These are phyloP conservation scores for Datisca glomerata DNA, from an alignment of 306 rosid genomes.

Conservation along the genomic window DNA sequence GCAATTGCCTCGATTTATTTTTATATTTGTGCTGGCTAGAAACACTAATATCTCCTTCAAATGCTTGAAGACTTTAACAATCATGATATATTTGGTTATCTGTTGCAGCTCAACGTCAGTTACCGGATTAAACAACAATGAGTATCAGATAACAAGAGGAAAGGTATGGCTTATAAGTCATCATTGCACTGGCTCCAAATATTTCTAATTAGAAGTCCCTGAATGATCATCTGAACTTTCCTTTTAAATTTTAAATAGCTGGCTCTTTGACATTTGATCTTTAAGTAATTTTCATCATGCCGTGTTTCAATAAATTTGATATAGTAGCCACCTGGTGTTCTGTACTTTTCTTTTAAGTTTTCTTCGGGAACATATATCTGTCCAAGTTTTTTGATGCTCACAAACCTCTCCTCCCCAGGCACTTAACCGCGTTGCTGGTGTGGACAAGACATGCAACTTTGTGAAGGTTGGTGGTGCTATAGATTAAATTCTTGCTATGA, in stretches of 20 bases:
- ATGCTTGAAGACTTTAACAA: no score
- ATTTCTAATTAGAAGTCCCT: no score
- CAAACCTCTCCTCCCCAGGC: constrained; percentile 32
- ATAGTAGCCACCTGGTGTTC: no score
- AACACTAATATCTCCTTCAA: no score
- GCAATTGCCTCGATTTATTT: no score
- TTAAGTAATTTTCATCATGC: no score
- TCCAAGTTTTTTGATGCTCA: not conserved
- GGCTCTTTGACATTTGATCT: no score
- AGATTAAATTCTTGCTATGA: constrained; percentile 4
- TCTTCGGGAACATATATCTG: no score
- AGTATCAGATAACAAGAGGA: constrained; percentile 85
- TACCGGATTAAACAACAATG: constrained; percentile 92
- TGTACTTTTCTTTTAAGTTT: no score
- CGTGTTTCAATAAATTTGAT: no score
- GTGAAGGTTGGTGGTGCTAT: constrained; percentile 54
- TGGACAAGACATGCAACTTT: constrained; percentile 61
- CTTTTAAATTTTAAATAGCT: no score
- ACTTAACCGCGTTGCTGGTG: constrained; percentile 49
- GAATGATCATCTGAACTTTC: not conserved
- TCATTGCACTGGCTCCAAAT: no score
- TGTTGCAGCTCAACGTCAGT: constrained; percentile 51
- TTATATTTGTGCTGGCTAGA: not conserved
- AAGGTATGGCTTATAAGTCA: constrained; percentile 32
- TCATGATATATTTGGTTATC: not conserved